Conservation (phyloP, 2,329 filamentous ascomycete species). For the Hypoxylon sp. region DNA sequence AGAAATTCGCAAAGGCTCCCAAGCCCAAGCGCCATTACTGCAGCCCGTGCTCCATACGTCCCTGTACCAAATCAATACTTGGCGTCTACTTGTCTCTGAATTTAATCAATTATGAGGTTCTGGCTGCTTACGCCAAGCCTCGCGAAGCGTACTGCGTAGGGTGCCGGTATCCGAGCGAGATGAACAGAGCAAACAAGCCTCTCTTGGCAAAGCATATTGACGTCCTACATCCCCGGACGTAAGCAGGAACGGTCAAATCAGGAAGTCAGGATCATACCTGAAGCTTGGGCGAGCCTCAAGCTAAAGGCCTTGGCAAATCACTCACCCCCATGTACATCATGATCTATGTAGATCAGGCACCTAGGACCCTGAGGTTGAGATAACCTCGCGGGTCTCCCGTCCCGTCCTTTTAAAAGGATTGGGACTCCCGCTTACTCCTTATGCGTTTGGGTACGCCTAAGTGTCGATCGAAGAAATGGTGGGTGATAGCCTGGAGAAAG, state of each 20-base stretch:
- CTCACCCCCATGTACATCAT: no score
- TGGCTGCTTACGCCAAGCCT: constrained; percentile 3
- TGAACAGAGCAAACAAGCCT: constrained; percentile 20
- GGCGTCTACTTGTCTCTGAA: background rate
- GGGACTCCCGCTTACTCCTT: constrained; percentile 7
- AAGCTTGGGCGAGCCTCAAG: constrained; percentile 6
- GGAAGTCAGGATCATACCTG: constrained; percentile 10
- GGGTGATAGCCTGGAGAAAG: constrained; percentile 31
- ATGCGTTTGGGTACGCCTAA: constrained; percentile 4
- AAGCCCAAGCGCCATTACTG: background rate
- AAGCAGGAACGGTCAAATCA: constrained; percentile 31
- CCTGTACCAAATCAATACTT: background rate
- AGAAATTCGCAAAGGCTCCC: background rate
- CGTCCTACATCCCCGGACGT: constrained; percentile 16
- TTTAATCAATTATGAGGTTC: constrained; percentile 7
- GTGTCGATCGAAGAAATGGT: constrained; percentile 22
- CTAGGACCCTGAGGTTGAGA: constrained; percentile 12
- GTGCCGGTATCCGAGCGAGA: constrained; percentile 36
- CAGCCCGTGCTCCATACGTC: background rate
- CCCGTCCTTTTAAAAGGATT: background rate
- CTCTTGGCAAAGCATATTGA: constrained; percentile 33
- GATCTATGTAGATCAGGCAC: constrained; percentile 9
- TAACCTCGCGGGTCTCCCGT: constrained; percentile 21
- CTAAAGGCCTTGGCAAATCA: constrained; percentile 41
- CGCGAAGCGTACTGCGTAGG: constrained; percentile 6